Conservation (phyloP, 352 stramenopile genomes). For the Globisporangium heterothallicum region DNA sequence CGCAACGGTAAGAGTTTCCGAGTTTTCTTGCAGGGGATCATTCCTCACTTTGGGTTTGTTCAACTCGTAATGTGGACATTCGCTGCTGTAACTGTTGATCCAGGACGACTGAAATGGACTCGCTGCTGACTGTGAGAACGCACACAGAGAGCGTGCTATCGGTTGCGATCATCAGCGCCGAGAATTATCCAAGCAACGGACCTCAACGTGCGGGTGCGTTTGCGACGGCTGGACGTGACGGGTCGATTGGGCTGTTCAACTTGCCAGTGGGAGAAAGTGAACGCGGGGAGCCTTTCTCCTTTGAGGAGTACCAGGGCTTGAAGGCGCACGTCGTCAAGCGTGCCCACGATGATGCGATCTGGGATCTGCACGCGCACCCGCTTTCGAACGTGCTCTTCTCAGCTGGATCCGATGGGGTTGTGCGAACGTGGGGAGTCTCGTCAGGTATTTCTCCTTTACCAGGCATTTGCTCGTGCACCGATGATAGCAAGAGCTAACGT, state of each 20-base stretch:
- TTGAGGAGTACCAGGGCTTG: conserved; percentile 68
- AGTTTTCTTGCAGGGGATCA: too few relatives aligned
- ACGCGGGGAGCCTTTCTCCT: conserved; percentile 61
- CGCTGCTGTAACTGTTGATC: background rate
- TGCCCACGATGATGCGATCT: conserved; percentile 79
- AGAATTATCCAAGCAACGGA: conserved; percentile 60
- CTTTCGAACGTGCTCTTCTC: conserved; percentile 83
- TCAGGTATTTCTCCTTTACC: conserved; percentile 45
- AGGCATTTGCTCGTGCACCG: too few relatives aligned
- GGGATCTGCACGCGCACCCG: conserved; percentile 76
- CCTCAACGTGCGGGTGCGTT: conserved; percentile 54
- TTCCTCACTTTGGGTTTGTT: conserved; percentile 7
- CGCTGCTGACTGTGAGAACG: conserved; percentile 64
- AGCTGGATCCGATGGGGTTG: conserved; percentile 66
- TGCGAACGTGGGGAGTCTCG: conserved; percentile 71
- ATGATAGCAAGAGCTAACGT: too few relatives aligned
- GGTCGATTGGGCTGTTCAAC: conserved; percentile 61
- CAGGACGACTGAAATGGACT: conserved; percentile 70
- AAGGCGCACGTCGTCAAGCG: conserved; percentile 63
- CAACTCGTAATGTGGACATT: too few relatives aligned
- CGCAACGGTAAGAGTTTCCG: conserved; percentile 36
- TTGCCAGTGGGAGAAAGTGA: conserved; percentile 52
- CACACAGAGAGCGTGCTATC: conserved; percentile 75
- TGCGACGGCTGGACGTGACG: conserved; percentile 70
- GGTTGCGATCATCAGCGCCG: conserved; percentile 62